Evolutionary conservation across 1,284 basidiomycete species (phyloP).

Genomic region (Sanghuangporus baumii): DNA sequence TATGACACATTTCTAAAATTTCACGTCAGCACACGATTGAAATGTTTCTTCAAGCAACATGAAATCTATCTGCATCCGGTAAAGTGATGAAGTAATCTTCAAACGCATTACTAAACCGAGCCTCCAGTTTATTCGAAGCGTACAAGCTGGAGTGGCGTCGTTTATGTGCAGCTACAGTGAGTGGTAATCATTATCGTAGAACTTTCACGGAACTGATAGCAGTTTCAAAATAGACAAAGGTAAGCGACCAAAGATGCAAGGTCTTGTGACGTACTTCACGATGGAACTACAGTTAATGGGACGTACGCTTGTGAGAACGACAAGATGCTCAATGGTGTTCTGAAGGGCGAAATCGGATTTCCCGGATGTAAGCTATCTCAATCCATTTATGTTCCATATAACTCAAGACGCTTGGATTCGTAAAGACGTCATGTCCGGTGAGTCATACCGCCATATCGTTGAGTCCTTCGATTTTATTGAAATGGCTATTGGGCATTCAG

Average conservation of each 20-base stretch:
- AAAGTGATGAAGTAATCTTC: constrained; percentile 15
- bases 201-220: background rate
- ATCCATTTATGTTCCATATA: background rate
- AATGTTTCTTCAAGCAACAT: constrained; percentile 25
- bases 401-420: background rate
- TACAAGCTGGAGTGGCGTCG: constrained; percentile 61
- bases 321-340: constrained; percentile 45
- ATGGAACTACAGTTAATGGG: constrained; percentile 33
- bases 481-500: constrained; percentile 27
- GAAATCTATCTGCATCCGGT: constrained; percentile 54
- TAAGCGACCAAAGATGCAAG: background rate
- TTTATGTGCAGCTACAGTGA: constrained; percentile 74
- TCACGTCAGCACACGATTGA: background rate
- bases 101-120: background rate
- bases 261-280: background rate
- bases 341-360: constrained; percentile 57
- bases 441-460: background rate
- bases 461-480: constrained; percentile 7
- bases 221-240: constrained; percentile 16
- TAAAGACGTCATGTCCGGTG: constrained; percentile 16
- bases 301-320: constrained; percentile 52
- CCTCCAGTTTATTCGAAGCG: constrained; percentile 31
- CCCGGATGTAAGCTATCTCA: constrained; percentile 39
- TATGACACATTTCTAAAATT: background rate
- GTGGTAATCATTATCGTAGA: constrained; percentile 1